Conservation (phyloP, 2,329 filamentous ascomycete species). For the Penicillium glabrum region DNA sequence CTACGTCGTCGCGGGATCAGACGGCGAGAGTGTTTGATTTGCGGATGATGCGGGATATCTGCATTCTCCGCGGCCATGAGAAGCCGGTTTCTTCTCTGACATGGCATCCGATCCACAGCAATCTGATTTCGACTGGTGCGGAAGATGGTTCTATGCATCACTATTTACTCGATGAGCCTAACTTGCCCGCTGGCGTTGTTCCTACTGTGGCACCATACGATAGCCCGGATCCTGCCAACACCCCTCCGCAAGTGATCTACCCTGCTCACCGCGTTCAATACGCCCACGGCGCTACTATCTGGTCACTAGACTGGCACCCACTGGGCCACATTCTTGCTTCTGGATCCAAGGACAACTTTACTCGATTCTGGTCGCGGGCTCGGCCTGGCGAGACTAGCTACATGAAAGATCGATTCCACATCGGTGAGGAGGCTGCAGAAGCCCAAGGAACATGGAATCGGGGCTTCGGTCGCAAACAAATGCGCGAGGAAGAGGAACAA, state of each 20-base stretch:
- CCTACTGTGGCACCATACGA: conserved; percentile 81
- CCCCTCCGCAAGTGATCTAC: conserved; percentile 85
- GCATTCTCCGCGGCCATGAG: conserved; percentile 88
- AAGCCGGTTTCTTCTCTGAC: conserved; percentile 91
- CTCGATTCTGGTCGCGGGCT: conserved; percentile 91
- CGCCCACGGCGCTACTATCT: conserved; percentile 93
- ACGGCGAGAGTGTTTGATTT: conserved; percentile 92
- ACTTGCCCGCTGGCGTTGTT: conserved; percentile 72
- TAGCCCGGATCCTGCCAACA: conserved; percentile 72
- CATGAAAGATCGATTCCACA: conserved; percentile 89
- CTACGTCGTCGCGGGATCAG: conserved; percentile 89
- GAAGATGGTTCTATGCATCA: conserved; percentile 88
- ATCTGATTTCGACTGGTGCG: conserved; percentile 85
- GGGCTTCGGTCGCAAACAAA: conserved; percentile 72
- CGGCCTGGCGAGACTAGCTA: conserved; percentile 84
- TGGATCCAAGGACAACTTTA: conserved; percentile 94
- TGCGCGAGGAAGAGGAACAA: conserved; percentile 89
- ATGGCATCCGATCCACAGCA: conserved; percentile 92
- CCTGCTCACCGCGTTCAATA: conserved; percentile 84
- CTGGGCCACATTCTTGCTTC: conserved; percentile 93
- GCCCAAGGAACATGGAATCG: conserved; percentile 93
- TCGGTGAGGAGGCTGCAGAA: conserved; percentile 89
- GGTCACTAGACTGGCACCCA: conserved; percentile 98
- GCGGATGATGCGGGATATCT: conserved; percentile 97
- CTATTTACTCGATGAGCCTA: conserved; percentile 94